Evolutionary conservation across 768 basidiomycete genomes (phyloP).

Genomic region (Boletus coccyginus): DNA sequence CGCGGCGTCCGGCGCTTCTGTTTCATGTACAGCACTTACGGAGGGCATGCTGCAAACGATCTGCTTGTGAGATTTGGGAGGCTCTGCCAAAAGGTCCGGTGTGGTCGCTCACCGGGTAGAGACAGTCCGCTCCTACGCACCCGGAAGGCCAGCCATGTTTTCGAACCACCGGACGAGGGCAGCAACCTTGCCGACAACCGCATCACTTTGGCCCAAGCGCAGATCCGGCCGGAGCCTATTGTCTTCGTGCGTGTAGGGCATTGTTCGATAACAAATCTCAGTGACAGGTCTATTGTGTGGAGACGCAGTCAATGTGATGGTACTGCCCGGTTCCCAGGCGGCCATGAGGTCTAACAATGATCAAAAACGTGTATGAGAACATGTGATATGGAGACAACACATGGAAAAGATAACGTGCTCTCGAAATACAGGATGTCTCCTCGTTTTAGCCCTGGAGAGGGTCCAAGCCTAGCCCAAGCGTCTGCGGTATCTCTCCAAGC

Average conservation of each 20-base stretch:
- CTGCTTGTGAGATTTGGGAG: slow-evolving; percentile 5
- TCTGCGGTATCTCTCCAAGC: slow-evolving; percentile 81
- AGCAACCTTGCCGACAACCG: slow-evolving; percentile 64
- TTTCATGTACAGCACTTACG: slow-evolving; percentile 24
- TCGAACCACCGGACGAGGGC: slow-evolving; percentile 71
- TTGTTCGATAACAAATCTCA: slow-evolving; percentile 75
- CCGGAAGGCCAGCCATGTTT: slow-evolving; percentile 58
- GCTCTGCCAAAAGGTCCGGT: slow-evolving; percentile 6
- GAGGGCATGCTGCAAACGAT: slow-evolving; percentile 13
- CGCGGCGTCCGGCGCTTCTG: slow-evolving; percentile 22
- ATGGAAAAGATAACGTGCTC: slow-evolving; percentile 44
- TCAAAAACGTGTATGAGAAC: slow-evolving; percentile 18
- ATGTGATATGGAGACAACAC: slow-evolving; percentile 8
- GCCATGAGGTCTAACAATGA: slow-evolving; percentile 49
- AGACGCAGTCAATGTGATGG: slow-evolving; percentile 62
- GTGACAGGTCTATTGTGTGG: slow-evolving; percentile 58
- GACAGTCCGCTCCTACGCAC: slow-evolving; percentile 6
- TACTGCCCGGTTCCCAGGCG: slow-evolving; percentile 41
- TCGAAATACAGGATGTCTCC: slow-evolving; percentile 73
- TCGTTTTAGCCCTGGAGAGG: slow-evolving; percentile 48
- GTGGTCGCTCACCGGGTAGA: slow-evolving; percentile 13
- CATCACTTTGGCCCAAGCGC: slow-evolving; percentile 66
- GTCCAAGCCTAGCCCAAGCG: slow-evolving; percentile 54
- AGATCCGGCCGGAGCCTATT: slow-evolving; percentile 66
- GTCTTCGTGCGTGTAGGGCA: slow-evolving; percentile 64